These are phyloP conservation scores for Suhomyces guaymorum DNA, from an alignment of 1,139 yeast species.

Conservation along the genomic window DNA sequence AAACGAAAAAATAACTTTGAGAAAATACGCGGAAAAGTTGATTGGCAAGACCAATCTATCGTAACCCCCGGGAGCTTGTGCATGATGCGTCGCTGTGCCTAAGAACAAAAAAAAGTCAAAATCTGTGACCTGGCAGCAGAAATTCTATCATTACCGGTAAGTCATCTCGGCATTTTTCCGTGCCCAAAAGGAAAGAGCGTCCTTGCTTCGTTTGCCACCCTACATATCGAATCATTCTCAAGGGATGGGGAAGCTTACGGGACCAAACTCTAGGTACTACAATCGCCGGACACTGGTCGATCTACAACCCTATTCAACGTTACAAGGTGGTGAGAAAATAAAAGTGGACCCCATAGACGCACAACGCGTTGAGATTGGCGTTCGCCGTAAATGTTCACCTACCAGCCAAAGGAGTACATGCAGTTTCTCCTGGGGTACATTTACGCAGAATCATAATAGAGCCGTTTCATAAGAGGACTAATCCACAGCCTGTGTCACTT, in stretches of 20 bases:
- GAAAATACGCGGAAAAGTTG: background rate
- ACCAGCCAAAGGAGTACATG: background rate
- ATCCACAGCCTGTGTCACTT: too few relatives aligned
- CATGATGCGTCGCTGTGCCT: slow-evolving; percentile 5
- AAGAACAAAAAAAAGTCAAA: background rate
- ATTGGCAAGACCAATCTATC: background rate
- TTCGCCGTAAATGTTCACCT: slow-evolving; percentile 2
- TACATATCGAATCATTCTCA: too few relatives aligned
- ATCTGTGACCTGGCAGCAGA: background rate
- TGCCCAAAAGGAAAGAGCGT: background rate
- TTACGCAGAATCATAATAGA: slow-evolving; percentile 1
- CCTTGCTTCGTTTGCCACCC: too few relatives aligned
- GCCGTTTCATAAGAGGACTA: slow-evolving; percentile 1
- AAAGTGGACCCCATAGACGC: background rate
- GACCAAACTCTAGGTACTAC: too few relatives aligned
- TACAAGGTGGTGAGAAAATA: too few relatives aligned
- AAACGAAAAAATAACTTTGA: background rate
- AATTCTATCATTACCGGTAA: background rate
- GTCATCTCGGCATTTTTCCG: slow-evolving; percentile 1
- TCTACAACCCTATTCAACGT: too few relatives aligned
- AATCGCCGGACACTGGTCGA: too few relatives aligned
- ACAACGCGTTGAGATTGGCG: background rate
- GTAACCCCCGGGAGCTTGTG: slow-evolving; percentile 1
- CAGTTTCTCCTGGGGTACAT: slow-evolving; percentile 3
- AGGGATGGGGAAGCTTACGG: too few relatives aligned